phyloP scores from a whole-genome alignment of 805 yeast species.

The Maudiozyma pseudohumilis region DNA sequence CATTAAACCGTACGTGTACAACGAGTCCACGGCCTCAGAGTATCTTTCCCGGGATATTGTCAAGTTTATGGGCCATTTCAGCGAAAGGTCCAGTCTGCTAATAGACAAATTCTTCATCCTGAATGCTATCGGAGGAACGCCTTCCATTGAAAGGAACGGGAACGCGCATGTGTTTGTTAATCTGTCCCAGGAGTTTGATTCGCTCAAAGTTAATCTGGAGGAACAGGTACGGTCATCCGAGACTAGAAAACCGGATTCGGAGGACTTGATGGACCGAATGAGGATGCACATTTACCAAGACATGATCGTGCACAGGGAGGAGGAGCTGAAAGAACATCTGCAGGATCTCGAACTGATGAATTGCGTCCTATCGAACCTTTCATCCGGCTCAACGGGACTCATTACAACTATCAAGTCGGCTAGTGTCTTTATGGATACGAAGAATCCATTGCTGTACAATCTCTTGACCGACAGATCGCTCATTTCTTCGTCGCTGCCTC shows the following conservation, averaged over 20 bases:
- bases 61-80: slow-evolving; percentile 24
- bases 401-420: slow-evolving; percentile 80
- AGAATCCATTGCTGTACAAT: slow-evolving; percentile 84
- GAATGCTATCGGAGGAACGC: slow-evolving; percentile 84
- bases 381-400: slow-evolving; percentile 62
- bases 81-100: slow-evolving; percentile 29
- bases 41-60: slow-evolving; percentile 33
- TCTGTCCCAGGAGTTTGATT: slow-evolving; percentile 58
- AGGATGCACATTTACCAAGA: slow-evolving; percentile 11
- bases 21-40: slow-evolving; percentile 38
- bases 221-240: slow-evolving; percentile 6
- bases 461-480: slow-evolving; percentile 85
- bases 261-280: slow-evolving; percentile 14
- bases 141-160: slow-evolving; percentile 69
- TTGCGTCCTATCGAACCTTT: slow-evolving; percentile 38
- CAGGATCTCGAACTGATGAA: slow-evolving; percentile 60
- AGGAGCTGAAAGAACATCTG: slow-evolving; percentile 40
- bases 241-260: slow-evolving; percentile 11
- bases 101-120: slow-evolving; percentile 76
- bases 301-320: slow-evolving; percentile 9
- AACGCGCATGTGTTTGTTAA: slow-evolving; percentile 84
- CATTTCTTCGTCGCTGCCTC: slow-evolving; percentile 84
- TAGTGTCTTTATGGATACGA: slow-evolving; percentile 33
- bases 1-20: slow-evolving; percentile 57
- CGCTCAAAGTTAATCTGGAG: slow-evolving; percentile 7